These are phyloP conservation scores for Nepenthes gracilis DNA, from an alignment of 148 eudicot genomes.

Conservation along the genomic window DNA sequence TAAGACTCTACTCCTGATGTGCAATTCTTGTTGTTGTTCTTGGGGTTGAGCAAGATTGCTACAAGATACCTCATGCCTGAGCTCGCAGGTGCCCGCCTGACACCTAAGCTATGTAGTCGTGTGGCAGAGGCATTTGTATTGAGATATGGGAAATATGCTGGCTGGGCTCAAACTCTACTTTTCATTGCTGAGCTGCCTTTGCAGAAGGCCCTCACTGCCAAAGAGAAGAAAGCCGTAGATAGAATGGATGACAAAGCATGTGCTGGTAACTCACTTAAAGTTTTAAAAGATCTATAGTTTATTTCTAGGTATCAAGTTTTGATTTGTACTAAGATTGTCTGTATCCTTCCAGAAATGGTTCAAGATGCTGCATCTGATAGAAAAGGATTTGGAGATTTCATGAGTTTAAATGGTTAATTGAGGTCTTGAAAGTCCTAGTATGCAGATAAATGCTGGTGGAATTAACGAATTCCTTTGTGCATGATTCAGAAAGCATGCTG, in stretches of 20 bases:
- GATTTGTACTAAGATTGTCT: too few relatives aligned
- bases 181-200: slow-evolving; percentile 94
- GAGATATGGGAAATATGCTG: slow-evolving; percentile 92
- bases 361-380: too few relatives aligned
- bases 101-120: slow-evolving; percentile 52
- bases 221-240: slow-evolving; percentile 17
- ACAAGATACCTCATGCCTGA: slow-evolving; percentile 79
- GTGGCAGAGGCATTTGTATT: slow-evolving; percentile 89
- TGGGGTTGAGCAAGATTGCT: slow-evolving; percentile 48
- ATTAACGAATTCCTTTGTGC: too few relatives aligned
- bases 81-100: slow-evolving; percentile 64
- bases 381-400: too few relatives aligned
- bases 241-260: slow-evolving; percentile 7
- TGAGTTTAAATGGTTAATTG: too few relatives aligned
- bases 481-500: too few relatives aligned
- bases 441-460: too few relatives aligned
- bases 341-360: too few relatives aligned
- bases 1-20: slow-evolving; percentile 1
- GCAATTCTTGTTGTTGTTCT: slow-evolving; percentile 5
- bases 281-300: too few relatives aligned
- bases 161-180: slow-evolving; percentile 95
- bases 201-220: slow-evolving; percentile 41
- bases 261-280: slow-evolving; percentile 1
- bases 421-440: too few relatives aligned
- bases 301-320: too few relatives aligned